These are phyloP conservation scores for Eimeria sp. DNA, from an alignment of 169 alveolate genomes.

Conservation along the genomic window DNA sequence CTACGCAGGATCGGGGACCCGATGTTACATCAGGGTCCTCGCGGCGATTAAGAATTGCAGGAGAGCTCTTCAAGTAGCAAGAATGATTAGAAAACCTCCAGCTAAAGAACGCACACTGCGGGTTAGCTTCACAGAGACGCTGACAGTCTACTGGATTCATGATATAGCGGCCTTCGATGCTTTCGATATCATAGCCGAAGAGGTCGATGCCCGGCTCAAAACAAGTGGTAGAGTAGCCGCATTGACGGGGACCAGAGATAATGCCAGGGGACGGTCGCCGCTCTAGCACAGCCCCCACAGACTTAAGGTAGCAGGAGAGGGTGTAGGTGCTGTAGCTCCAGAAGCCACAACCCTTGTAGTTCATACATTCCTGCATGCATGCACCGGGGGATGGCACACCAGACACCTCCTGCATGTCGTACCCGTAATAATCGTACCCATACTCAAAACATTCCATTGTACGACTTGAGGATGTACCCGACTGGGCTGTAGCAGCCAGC, in stretches of 20 bases:
- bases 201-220: conserved; percentile 66
- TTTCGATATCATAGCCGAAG: conserved; percentile 67
- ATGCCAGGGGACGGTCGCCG: background rate
- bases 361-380: conserved; percentile 30
- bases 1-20: conserved; percentile 10
- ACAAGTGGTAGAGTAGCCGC: background rate
- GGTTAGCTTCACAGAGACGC: conserved; percentile 39
- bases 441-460: conserved; percentile 31
- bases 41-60: conserved; percentile 36
- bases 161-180: conserved; percentile 38
- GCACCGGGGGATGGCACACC: background rate
- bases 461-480: background rate
- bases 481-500: no score
- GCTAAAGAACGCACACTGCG: conserved; percentile 41
- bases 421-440: conserved; percentile 22
- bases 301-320: background rate
- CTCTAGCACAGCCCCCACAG: conserved; percentile 17
- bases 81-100: conserved; percentile 43
- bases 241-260: conserved; percentile 39
- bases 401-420: background rate
- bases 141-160: conserved; percentile 66
- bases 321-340: conserved; percentile 19
- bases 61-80: conserved; percentile 55
- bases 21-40: conserved; percentile 68
- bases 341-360: conserved; percentile 24